Evolutionary conservation across 495 filamentous ascomycete species (phyloP).

Genomic region (Cercophora sp.): DNA sequence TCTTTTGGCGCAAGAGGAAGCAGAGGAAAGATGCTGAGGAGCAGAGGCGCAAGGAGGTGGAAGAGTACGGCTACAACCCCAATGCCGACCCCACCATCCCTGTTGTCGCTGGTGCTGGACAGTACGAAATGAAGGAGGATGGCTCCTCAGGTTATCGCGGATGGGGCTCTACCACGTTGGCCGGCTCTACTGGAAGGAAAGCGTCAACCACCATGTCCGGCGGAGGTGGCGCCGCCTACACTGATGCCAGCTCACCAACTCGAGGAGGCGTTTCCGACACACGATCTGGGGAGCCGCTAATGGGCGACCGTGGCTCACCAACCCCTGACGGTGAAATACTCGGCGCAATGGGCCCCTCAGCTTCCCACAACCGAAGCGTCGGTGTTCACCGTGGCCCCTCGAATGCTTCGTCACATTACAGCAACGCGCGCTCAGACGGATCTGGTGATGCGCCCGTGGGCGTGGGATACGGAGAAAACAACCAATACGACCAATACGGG

Average conservation of each 20-base stretch:
- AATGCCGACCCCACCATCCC: slow-evolving; percentile 87
- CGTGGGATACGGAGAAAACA: slow-evolving; percentile 40
- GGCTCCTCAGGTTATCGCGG: slow-evolving; percentile 78
- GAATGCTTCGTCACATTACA: slow-evolving; percentile 96
- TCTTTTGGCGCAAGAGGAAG: slow-evolving; percentile 83
- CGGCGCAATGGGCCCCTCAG: slow-evolving; percentile 67
- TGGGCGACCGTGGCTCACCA: slow-evolving; percentile 48
- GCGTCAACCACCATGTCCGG: slow-evolving; percentile 84
- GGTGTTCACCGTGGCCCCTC: slow-evolving; percentile 87
- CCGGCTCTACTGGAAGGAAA: slow-evolving; percentile 71
- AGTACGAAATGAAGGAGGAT: slow-evolving; percentile 67
- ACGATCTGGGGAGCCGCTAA: slow-evolving; percentile 64
- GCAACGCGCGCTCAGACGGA: slow-evolving; percentile 75
- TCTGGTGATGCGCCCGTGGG: slow-evolving; percentile 65
- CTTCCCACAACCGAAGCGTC: slow-evolving; percentile 58
- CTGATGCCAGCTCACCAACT: slow-evolving; percentile 71
- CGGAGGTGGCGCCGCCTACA: slow-evolving; percentile 68
- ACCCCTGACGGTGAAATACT: slow-evolving; percentile 67
- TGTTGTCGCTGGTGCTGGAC: slow-evolving; percentile 46
- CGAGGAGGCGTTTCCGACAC: slow-evolving; percentile 68
- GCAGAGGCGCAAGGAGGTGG: slow-evolving; percentile 85
- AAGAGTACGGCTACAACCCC: slow-evolving; percentile 94
- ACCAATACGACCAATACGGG: slow-evolving; percentile 51
- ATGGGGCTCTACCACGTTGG: slow-evolving; percentile 79
- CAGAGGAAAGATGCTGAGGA: slow-evolving; percentile 81